Evolutionary conservation across 2,329 filamentous ascomycete species (phyloP), one percentile per base, ranked within the genome.

Genomic region (Fusarium tricinctum): DNA sequence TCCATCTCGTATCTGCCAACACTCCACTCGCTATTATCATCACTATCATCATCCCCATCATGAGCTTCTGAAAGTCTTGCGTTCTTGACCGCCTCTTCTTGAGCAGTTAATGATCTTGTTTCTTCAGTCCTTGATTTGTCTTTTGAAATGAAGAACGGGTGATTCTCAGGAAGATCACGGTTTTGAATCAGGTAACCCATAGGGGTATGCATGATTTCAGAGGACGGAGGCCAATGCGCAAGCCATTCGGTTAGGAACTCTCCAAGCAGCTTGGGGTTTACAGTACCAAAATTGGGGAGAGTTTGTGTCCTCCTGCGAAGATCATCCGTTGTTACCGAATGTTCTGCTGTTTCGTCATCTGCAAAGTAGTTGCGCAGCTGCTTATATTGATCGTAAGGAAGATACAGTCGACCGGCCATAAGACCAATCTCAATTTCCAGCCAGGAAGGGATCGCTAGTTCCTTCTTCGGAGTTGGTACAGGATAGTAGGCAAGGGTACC

Each of bases 391-490:
- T 23, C 28, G 26, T 56, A 56, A n/a, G 19, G n/a, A 8, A 58
- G 42, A 8, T 58, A 58, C 2, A 58, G 30, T 8, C 55, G 20
- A 13, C 55, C 55, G 3, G 55, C 49, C 4, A 58, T 17, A 5
- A 58, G 3, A 5, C 55, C 55, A 2, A 56, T 55, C 49, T 58
- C 49, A 9, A 58, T 55, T 13, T 14, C 13, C 6, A 58, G 17
- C 40, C 50, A 58, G 2, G 40, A 30, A 26, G 55, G 55, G 2
- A 56, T 55, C 13, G 3, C 5, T 7, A 44, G 17, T 8, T 6
- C 12, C 3, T n/a, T 32, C 3, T 26, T 8, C 4, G 17, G 49
- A 19, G 32, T 46, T 2, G 55, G 55, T 1, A 58, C 33, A 2
- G 40, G 20, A 26, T 10, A 46, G 17, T 55, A 58, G 4, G 26